Conservation (phyloP, 1,139 yeast species). For the Schwanniomyces etchellsii region DNA sequence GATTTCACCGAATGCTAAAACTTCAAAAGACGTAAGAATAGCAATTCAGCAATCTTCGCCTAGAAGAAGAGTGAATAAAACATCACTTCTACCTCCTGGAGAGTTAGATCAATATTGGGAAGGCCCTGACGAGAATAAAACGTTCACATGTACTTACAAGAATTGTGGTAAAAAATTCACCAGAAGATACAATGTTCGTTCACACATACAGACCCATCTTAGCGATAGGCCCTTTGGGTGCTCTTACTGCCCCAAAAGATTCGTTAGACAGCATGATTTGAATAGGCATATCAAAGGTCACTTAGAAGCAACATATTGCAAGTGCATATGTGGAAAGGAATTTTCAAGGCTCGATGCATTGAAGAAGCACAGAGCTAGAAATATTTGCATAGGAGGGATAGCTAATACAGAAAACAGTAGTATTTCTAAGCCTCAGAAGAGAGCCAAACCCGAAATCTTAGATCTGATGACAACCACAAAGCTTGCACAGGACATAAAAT, state of each 20-base stretch:
- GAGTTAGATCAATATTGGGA: conserved; percentile 77
- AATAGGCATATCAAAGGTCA: conserved; percentile 89
- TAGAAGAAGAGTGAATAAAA: conserved; percentile 45
- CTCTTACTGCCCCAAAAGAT: conserved; percentile 57
- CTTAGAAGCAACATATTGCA: conserved; percentile 59
- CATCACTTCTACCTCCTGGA: conserved; percentile 84
- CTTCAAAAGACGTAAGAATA: conserved; percentile 28
- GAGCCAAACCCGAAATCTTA: conserved; percentile 11
- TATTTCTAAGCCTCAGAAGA: conserved; percentile 25
- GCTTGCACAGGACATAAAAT: conserved; percentile 4
- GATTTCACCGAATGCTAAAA: conserved; percentile 39
- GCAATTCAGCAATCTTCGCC: conserved; percentile 39
- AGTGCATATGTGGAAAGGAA: conserved; percentile 88
- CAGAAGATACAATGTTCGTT: conserved; percentile 87
- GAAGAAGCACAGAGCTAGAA: conserved; percentile 71
- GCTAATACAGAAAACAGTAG: conserved; percentile 19
- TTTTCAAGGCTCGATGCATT: conserved; percentile 89
- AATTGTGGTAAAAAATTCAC: conserved; percentile 82
- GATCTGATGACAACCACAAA: conserved; percentile 16
- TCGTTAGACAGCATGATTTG: conserved; percentile 89
- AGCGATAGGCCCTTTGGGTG: conserved; percentile 85
- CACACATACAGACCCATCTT: conserved; percentile 95
- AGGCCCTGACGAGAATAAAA: conserved; percentile 69
- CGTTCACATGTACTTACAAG: conserved; percentile 69
- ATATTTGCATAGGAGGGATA: conserved; percentile 72